These are phyloP conservation scores for Priceomyces haplophilus DNA, from an alignment of 805 yeast genomes.

Conservation along the genomic window DNA sequence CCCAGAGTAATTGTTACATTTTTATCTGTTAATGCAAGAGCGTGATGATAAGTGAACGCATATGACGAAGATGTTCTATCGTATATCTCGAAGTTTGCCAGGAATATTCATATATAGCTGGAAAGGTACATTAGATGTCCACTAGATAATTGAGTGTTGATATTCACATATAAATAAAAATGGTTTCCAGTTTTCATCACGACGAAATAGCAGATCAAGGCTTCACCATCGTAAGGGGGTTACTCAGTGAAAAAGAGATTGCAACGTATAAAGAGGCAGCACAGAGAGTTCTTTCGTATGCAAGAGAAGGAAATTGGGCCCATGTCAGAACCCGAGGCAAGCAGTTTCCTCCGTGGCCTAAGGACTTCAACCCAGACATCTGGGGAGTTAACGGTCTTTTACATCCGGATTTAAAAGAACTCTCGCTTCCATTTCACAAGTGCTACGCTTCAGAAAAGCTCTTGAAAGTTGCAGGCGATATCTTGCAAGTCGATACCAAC, in stretches of 20 bases:
- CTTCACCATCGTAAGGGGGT: conserved; percentile 37
- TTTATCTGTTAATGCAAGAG: too few species aligned
- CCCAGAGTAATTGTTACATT: too few species aligned
- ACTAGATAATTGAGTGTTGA: too few species aligned
- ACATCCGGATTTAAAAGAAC: conserved; percentile 43
- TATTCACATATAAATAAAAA: neutral
- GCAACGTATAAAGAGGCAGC: conserved; percentile 34
- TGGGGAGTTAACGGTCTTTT: conserved; percentile 51
- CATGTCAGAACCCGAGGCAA: conserved; percentile 49
- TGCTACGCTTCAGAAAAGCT: conserved; percentile 39
- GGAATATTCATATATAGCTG: too few species aligned
- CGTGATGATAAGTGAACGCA: too few species aligned
- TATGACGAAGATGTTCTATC: too few species aligned
- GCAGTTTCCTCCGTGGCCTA: conserved; percentile 59
- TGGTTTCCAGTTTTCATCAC: conserved; percentile 20
- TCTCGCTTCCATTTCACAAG: conserved; percentile 37
- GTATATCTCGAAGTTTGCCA: too few species aligned
- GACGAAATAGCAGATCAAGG: conserved; percentile 36
- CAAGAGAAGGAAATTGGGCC: conserved; percentile 49
- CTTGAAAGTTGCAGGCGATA: conserved; percentile 39
- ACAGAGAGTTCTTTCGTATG: conserved; percentile 34
- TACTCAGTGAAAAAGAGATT: conserved; percentile 41
- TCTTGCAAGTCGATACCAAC: conserved; percentile 36
- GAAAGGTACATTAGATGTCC: too few species aligned
- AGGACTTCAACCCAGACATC: conserved; percentile 47